These are phyloP conservation scores for Phlyctochytrium bullatum DNA, from an alignment of 192 early-diverging fungal genomes.

Conservation along the genomic window DNA sequence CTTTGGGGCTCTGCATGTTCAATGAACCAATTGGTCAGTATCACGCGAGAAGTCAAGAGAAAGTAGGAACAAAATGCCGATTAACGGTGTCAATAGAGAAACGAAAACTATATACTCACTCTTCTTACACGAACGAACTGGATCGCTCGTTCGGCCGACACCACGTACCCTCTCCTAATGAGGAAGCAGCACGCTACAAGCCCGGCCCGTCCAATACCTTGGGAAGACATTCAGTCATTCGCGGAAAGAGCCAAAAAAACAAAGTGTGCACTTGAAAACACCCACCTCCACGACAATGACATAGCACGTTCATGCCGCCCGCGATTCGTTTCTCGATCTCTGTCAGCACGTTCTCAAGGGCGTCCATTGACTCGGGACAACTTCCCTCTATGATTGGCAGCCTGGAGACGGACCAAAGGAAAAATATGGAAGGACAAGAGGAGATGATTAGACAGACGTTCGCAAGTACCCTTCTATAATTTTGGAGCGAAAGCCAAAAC, in stretches of 20 bases:
- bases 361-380: slow-evolving; percentile 55
- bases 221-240: slow-evolving; percentile 2
- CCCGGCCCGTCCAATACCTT: slow-evolving; percentile 72
- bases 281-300: slow-evolving; percentile 65
- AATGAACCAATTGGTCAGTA: background rate
- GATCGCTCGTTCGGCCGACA: slow-evolving; percentile 51
- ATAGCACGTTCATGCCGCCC: slow-evolving; percentile 57
- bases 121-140: slow-evolving; percentile 54
- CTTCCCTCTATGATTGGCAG: slow-evolving; percentile 70
- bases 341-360: slow-evolving; percentile 54
- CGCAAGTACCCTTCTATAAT: no score
- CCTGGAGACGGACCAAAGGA: background rate
- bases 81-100: slow-evolving; percentile 1
- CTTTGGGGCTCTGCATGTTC: slow-evolving; percentile 50
- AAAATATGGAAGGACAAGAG: no score
- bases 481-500: background rate
- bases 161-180: slow-evolving; percentile 52
- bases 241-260: slow-evolving; percentile 2
- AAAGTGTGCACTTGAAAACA: no score
- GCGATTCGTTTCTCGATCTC: slow-evolving; percentile 45
- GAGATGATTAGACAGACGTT: no score
- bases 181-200: slow-evolving; percentile 76
- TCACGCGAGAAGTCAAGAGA: background rate
- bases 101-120: slow-evolving; percentile 4
- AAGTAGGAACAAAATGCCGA: background rate